Percentiles rank a stretch among this genome's conserved stretches.
Evolutionary conservation across 129 eudicot species (phyloP).

Genomic region (Saussurea involucrata): DNA sequence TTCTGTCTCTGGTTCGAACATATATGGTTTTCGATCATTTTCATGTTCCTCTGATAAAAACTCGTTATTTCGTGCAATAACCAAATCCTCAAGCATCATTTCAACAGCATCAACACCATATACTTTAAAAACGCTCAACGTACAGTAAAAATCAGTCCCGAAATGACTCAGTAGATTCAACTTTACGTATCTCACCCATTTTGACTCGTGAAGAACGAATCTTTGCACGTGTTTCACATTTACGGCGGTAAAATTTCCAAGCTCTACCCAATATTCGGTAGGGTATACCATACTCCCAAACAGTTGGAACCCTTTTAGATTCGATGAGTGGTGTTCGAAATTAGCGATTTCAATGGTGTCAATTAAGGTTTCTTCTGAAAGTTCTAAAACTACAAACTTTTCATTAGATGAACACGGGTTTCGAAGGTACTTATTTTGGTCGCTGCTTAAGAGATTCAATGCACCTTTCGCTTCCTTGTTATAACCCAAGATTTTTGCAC

Average conservation of each 20-base stretch:
- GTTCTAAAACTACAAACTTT: slow-evolving; percentile 83
- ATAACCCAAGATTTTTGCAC: slow-evolving; percentile 76
- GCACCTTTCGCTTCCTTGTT: slow-evolving; percentile 98
- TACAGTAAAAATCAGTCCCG: slow-evolving; percentile 91
- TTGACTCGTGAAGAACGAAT: slow-evolving; percentile 75
- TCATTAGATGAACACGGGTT: slow-evolving; percentile 88
- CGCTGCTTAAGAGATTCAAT: slow-evolving; percentile 68
- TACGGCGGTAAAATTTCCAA: slow-evolving; percentile 88
- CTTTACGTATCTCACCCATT: slow-evolving; percentile 84
- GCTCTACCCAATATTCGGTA: slow-evolving; percentile 79
- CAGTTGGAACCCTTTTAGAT: slow-evolving; percentile 78
- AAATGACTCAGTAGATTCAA: slow-evolving; percentile 73
- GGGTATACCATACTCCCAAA: slow-evolving; percentile 78
- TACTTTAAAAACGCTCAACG: slow-evolving; percentile 76
- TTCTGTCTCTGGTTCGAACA: slow-evolving; percentile 28
- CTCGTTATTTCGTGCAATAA: slow-evolving; percentile 62
- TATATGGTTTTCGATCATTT: slow-evolving; percentile 33
- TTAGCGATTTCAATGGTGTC: slow-evolving; percentile 80
- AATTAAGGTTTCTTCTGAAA: slow-evolving; percentile 92
- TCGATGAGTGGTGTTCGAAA: slow-evolving; percentile 94
- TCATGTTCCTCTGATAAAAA: slow-evolving; percentile 34
- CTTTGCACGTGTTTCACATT: slow-evolving; percentile 83
- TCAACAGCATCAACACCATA: slow-evolving; percentile 99
- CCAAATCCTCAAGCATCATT: slow-evolving; percentile 92
- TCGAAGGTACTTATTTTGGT: slow-evolving; percentile 86